phyloP scores from a whole-genome alignment of 192 early-diverging fungal genomes.

The Chytriomyces hyalinus region DNA sequence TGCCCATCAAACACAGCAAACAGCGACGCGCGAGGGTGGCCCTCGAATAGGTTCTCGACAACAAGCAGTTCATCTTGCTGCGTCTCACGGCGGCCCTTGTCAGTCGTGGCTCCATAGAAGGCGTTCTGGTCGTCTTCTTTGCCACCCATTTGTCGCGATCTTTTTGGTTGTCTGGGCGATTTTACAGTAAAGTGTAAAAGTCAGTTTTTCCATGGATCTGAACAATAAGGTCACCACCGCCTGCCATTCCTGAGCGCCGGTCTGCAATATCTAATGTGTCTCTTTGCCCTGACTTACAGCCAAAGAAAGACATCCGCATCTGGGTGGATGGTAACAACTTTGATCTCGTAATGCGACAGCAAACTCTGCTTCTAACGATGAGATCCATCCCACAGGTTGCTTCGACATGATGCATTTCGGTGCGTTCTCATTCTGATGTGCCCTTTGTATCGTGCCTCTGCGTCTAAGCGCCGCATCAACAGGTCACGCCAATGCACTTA shows the following conservation, averaged over 20 bases:
- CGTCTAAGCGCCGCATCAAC: too few species aligned
- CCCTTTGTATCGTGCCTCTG: too few species aligned
- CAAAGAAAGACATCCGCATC: constrained; percentile 9
- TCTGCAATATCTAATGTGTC: not conserved
- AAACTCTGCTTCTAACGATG: too few species aligned
- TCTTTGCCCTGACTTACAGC: not conserved
- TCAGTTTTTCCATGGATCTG: too few species aligned
- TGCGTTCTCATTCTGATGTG: too few species aligned
- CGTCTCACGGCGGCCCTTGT: constrained; percentile 46
- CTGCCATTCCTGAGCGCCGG: not conserved
- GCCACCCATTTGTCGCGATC: not conserved
- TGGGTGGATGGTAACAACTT: constrained; percentile 1
- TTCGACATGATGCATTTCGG: constrained; percentile 94
- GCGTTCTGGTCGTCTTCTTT: not conserved
- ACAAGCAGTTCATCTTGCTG: constrained; percentile 52
- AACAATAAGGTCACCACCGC: too few species aligned
- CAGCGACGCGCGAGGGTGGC: constrained; percentile 35
- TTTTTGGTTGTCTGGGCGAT: not conserved
- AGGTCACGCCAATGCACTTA: constrained; percentile 89
- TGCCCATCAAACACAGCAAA: constrained; percentile 64
- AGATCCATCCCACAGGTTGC: constrained; percentile 62
- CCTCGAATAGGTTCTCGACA: constrained; percentile 30
- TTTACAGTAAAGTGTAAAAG: too few species aligned
- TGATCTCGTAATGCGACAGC: not conserved
- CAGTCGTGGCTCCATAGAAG: constrained; percentile 35